Evolutionary conservation across 371 early-diverging fungal genomes (phyloP).

Genomic region (Saksenaea vasiformis): DNA sequence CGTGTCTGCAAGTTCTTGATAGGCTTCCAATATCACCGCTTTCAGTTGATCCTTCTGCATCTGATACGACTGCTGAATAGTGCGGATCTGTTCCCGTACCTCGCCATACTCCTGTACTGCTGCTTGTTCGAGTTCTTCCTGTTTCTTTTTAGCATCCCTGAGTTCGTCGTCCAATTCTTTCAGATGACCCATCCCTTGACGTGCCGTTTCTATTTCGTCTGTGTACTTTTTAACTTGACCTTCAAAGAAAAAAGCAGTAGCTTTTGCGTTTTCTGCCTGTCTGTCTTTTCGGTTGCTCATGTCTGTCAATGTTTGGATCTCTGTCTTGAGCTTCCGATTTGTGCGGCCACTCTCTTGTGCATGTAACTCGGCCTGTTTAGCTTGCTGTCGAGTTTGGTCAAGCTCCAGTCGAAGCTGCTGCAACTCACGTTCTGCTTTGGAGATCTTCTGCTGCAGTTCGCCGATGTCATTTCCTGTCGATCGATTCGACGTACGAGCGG

Average conservation of each 20-base stretch:
- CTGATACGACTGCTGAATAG: constrained; percentile 34
- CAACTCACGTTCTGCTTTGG: constrained; percentile 44
- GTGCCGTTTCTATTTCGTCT: constrained; percentile 53
- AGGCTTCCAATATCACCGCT: constrained; percentile 33
- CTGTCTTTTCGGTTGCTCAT: constrained; percentile 56
- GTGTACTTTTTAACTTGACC: constrained; percentile 54
- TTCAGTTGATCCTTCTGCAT: constrained; percentile 34
- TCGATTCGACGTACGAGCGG: constrained; percentile 18
- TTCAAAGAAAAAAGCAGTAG: constrained; percentile 55
- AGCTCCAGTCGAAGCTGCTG: constrained; percentile 34
- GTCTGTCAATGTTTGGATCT: constrained; percentile 53
- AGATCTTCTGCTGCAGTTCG: constrained; percentile 50
- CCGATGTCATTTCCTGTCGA: constrained; percentile 54
- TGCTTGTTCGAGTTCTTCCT: constrained; percentile 34
- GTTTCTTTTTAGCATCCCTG: constrained; percentile 40
- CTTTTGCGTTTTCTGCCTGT: constrained; percentile 54
- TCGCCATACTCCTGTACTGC: constrained; percentile 34
- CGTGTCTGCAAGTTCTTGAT: constrained; percentile 36
- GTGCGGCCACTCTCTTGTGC: constrained; percentile 52
- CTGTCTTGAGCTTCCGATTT: constrained; percentile 49
- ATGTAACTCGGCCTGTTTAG: constrained; percentile 47
- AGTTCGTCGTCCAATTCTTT: constrained; percentile 48
- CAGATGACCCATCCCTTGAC: constrained; percentile 48
- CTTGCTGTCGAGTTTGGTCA: constrained; percentile 48
- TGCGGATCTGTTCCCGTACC: constrained; percentile 29